Percentiles rank a stretch among this genome's conserved stretches.
phyloP scores from a whole-genome alignment of 768 basidiomycete species.

The Trametes punicea region DNA sequence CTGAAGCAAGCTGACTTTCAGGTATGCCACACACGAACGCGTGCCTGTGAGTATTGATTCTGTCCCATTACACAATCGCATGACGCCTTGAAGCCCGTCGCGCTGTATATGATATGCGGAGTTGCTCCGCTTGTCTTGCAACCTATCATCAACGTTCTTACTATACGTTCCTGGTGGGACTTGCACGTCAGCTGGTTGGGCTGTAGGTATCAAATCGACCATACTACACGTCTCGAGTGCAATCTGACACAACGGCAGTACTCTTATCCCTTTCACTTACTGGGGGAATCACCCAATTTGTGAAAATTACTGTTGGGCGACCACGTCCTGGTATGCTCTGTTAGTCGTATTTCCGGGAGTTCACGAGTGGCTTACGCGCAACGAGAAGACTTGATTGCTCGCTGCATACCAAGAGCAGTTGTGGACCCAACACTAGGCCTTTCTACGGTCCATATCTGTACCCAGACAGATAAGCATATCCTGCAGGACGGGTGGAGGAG shows the following conservation, averaged over 20 bases:
- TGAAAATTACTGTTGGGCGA: constrained; percentile 85
- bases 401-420: constrained; percentile 65
- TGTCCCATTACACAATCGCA: background rate
- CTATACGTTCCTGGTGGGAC: constrained; percentile 87
- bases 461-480: constrained; percentile 54
- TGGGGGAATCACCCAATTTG: constrained; percentile 78
- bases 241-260: constrained; percentile 38
- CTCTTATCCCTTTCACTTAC: constrained; percentile 73
- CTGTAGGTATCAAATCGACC: constrained; percentile 28
- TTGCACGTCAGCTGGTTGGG: constrained; percentile 65
- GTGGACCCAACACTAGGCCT: constrained; percentile 71
- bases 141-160: constrained; percentile 63
- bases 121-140: constrained; percentile 71
- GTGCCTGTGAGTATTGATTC: constrained; percentile 53
- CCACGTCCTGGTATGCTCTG: constrained; percentile 70
- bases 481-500: constrained; percentile 86
- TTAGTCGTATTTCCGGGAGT: background rate
- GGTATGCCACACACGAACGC: constrained; percentile 72
- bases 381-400: constrained; percentile 53
- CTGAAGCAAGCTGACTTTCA: constrained; percentile 25
- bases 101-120: constrained; percentile 39
- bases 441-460: constrained; percentile 75
- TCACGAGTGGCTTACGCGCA: background rate
- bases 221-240: background rate
- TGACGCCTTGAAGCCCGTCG: constrained; percentile 7